A percentile compares a stretch with the other conserved stretches of the same genome.
Conservation (phyloP, 805 yeast genomes). For the Saccharomycopsis microspora region DNA sequence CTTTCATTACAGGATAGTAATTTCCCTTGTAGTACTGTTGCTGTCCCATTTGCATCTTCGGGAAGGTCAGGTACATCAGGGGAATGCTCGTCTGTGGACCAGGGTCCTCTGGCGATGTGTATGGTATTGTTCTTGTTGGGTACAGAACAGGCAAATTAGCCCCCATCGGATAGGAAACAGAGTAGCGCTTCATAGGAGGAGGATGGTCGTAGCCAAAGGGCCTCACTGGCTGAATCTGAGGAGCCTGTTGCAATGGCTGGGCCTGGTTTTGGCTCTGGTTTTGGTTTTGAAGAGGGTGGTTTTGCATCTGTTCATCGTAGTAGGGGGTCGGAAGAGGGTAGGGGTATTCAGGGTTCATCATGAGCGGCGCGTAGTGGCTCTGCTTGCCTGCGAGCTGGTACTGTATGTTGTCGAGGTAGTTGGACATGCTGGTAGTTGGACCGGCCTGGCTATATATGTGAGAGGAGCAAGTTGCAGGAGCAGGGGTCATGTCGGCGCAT, state of each 20-base stretch:
- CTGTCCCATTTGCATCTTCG: background rate
- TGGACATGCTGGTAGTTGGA: too few relatives aligned
- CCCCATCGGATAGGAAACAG: conserved; percentile 1
- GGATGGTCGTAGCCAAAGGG: too few relatives aligned
- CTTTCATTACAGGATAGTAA: background rate
- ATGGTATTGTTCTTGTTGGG: background rate
- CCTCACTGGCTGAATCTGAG: too few relatives aligned
- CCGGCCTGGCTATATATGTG: too few relatives aligned
- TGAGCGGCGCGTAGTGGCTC: too few relatives aligned
- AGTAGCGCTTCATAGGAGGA: background rate
- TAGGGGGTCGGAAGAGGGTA: background rate
- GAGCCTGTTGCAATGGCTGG: too few relatives aligned
- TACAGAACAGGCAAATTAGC: background rate
- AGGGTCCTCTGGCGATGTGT: background rate
- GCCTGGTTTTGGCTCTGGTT: background rate
- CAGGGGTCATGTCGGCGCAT: too few relatives aligned
- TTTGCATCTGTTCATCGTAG: background rate
- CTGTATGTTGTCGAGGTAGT: too few relatives aligned
- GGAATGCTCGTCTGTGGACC: background rate
- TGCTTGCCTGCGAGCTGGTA: too few relatives aligned
- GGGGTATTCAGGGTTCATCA: background rate
- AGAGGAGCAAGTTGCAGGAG: too few relatives aligned
- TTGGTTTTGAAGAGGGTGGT: background rate
- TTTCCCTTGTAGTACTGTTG: background rate
- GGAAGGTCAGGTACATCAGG: background rate